Evolutionary conservation across 1,284 basidiomycete species (phyloP).

Genomic region (Schizophyllum amplum): DNA sequence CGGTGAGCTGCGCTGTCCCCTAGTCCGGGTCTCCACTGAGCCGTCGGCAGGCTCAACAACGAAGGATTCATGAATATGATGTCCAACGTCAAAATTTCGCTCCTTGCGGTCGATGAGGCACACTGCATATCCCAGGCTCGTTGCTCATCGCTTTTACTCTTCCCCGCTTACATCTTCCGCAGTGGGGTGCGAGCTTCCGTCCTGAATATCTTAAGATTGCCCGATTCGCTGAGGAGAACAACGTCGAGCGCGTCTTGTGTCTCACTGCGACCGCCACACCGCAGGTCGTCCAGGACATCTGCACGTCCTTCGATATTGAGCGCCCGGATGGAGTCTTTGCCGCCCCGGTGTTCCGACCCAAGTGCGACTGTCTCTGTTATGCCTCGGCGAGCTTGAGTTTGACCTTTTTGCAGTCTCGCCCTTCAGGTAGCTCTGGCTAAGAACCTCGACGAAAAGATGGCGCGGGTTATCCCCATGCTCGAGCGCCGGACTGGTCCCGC

Average conservation of each 20-base stretch:
- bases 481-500: constrained; percentile 39
- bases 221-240: constrained; percentile 49
- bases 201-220: constrained; percentile 49
- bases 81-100: constrained; percentile 42
- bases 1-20: constrained; percentile 18
- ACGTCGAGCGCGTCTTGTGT: constrained; percentile 62
- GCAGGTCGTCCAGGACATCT: constrained; percentile 58
- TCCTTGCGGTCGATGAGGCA: constrained; percentile 67
- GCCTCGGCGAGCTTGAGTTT: not conserved
- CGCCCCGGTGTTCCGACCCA: constrained; percentile 32
- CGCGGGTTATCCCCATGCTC: constrained; percentile 35
- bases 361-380: constrained; percentile 20
- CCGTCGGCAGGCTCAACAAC: constrained; percentile 28
- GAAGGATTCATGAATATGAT: constrained; percentile 40
- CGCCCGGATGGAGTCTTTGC: constrained; percentile 29
- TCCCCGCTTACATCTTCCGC: not conserved
- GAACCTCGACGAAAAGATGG: constrained; percentile 32
- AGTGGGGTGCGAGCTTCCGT: constrained; percentile 56
- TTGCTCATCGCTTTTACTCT: not conserved
- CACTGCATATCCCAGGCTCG: constrained; percentile 49
- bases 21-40: constrained; percentile 15
- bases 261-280: constrained; percentile 68
- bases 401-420: constrained; percentile 33
- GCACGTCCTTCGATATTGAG: constrained; percentile 44
- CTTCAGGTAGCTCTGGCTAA: constrained; percentile 45